phyloP scores from a whole-genome alignment of 768 basidiomycete genomes.

The Rhodocollybia butyracea region DNA sequence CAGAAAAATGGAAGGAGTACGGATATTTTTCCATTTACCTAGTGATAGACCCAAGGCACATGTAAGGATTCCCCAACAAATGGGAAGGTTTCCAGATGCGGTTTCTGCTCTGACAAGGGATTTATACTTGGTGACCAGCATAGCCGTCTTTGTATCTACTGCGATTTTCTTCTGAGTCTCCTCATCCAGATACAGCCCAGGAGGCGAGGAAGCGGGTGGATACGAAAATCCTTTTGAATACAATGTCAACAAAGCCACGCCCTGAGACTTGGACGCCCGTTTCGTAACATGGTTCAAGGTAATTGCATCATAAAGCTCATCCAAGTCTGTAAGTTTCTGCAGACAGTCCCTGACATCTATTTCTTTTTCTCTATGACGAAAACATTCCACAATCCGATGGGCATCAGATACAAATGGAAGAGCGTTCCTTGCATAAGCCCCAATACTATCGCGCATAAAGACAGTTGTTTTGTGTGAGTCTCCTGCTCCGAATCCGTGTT shows the following conservation, averaged over 20 bases:
- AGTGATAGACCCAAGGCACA: conserved; percentile 70
- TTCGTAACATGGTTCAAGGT: conserved; percentile 87
- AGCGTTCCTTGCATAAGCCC: conserved; percentile 74
- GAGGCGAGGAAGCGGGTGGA: conserved; percentile 33
- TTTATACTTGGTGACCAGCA: conserved; percentile 69
- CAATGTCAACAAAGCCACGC: conserved; percentile 86
- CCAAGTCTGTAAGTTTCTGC: conserved; percentile 51
- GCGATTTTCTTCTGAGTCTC: conserved; percentile 17
- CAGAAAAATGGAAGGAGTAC: not conserved
- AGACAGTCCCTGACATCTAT: conserved; percentile 27
- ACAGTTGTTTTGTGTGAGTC: conserved; percentile 37
- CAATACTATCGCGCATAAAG: conserved; percentile 70
- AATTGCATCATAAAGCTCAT: conserved; percentile 78
- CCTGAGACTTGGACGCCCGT: conserved; percentile 88
- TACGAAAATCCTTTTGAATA: conserved; percentile 78
- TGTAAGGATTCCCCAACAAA: conserved; percentile 89
- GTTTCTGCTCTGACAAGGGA: conserved; percentile 59
- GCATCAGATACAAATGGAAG: conserved; percentile 79
- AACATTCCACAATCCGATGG: conserved; percentile 38
- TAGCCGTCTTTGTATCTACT: conserved; percentile 19
- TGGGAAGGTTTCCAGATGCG: conserved; percentile 77
- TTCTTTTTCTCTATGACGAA: conserved; percentile 7
- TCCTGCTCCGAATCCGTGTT: conserved; percentile 68
- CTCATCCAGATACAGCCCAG: conserved; percentile 17
- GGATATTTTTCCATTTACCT: conserved; percentile 46